phyloP scores from a whole-genome alignment of 2,329 filamentous ascomycete species.

The Cercospora zeae-maydis region DNA sequence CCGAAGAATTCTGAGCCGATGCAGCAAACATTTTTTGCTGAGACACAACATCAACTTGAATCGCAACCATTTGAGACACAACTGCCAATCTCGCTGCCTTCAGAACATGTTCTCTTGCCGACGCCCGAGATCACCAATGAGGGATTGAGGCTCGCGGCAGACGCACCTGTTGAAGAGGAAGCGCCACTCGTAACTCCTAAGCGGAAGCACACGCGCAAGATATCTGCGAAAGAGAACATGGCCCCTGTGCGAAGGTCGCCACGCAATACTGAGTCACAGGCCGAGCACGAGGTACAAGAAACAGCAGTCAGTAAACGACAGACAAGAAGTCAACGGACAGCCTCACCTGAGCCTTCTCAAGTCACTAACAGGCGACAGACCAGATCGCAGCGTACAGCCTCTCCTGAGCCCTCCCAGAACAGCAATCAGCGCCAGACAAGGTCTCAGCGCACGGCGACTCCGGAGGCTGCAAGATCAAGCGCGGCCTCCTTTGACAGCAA shows the following conservation, averaged over 20 bases:
- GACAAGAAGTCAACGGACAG: slow-evolving; percentile 7
- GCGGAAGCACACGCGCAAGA: slow-evolving; percentile 8
- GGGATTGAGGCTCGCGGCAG: slow-evolving; percentile 6
- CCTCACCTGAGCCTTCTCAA: background rate
- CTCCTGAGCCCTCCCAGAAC: slow-evolving; percentile 2
- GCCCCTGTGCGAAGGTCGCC: slow-evolving; percentile 16
- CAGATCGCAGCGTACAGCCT: background rate
- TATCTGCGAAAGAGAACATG: slow-evolving; percentile 8
- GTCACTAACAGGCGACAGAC: background rate
- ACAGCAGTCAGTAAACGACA: background rate
- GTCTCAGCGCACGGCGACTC: background rate
- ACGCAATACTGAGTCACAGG: slow-evolving; percentile 5
- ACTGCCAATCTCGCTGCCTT: background rate
- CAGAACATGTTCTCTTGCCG: slow-evolving; percentile 27
- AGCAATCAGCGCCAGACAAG: background rate
- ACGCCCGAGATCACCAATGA: slow-evolving; percentile 38
- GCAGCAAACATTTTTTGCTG: background rate
- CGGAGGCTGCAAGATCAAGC: background rate
- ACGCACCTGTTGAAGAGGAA: slow-evolving; percentile 2
- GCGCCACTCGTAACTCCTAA: slow-evolving; percentile 2
- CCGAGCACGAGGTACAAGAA: background rate
- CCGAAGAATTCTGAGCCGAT: slow-evolving; percentile 23
- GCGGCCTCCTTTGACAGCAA: slow-evolving; percentile 11
- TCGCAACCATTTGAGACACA: slow-evolving; percentile 13
- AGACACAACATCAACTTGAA: slow-evolving; percentile 15